phyloP scores from a whole-genome alignment of 768 basidiomycete species.

The Lenzites betulinus region DNA sequence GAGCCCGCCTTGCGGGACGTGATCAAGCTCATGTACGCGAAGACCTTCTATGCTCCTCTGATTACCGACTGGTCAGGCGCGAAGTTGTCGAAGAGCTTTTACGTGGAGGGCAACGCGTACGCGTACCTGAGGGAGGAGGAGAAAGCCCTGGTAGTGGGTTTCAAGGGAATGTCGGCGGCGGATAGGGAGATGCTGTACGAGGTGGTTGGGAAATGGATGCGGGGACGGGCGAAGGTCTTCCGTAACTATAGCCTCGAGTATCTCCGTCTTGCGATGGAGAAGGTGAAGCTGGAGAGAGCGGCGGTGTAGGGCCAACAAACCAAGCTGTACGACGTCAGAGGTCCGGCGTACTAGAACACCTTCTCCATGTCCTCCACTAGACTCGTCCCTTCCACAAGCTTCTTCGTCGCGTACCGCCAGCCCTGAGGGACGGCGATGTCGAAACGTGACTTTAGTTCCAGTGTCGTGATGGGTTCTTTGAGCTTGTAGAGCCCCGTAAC shows the following conservation, averaged over 20 bases:
- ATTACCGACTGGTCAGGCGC: slow-evolving; percentile 14
- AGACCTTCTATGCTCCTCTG: slow-evolving; percentile 8
- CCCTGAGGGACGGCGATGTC: slow-evolving; percentile 28
- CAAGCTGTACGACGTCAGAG: no score
- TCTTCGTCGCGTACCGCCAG: slow-evolving; percentile 31
- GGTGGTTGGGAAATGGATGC: slow-evolving; percentile 32
- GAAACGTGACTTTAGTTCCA: slow-evolving; percentile 28
- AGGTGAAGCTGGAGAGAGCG: background rate
- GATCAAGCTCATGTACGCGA: background rate
- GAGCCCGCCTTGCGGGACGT: background rate
- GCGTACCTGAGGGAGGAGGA: slow-evolving; percentile 27
- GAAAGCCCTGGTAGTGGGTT: slow-evolving; percentile 32
- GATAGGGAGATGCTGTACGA: slow-evolving; percentile 26
- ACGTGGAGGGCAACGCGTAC: slow-evolving; percentile 10
- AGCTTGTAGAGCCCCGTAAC: slow-evolving; percentile 33
- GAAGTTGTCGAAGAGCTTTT: slow-evolving; percentile 18
- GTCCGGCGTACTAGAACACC: slow-evolving; percentile 24
- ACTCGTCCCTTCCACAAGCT: slow-evolving; percentile 29
- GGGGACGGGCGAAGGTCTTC: slow-evolving; percentile 26
- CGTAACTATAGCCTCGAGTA: background rate
- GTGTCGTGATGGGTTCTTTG: slow-evolving; percentile 22
- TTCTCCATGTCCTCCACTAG: slow-evolving; percentile 31
- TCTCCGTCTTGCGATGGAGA: background rate
- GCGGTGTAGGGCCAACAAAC: background rate
- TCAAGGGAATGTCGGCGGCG: slow-evolving; percentile 28